Base-by-base conservation (phyloP, 257 asterid species). In the Fraxinus cuspidata region DNA sequence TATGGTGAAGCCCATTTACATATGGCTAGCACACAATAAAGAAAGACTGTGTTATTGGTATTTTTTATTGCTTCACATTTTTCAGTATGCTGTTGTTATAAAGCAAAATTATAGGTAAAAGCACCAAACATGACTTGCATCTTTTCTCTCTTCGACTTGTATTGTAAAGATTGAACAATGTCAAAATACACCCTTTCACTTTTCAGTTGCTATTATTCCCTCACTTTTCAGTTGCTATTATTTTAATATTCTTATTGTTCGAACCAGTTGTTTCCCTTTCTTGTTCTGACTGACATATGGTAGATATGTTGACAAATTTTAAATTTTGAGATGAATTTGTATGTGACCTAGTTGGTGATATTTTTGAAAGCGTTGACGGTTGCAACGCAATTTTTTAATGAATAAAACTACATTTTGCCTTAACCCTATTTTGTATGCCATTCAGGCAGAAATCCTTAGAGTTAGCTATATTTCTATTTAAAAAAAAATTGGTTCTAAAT, bases 401-500 rank as follows among this genome's bases (percentile, higher is more conserved):
- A 44, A 13, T 72, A 72, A 8, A 73, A 65, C 76, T 28, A 58
- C 81, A 49, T 58, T 49, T 76, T 47, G 75, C 60, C 34, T n/a
- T 32, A 70, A 44, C 78, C 71, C 71, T 74, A 35, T 35, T 28
- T 32, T 49, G 51, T 18, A 38, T 72, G 81, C 40, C 75, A 78
- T 73, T 76, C 72, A 35, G 68, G 77, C 42, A 32, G 25, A 58
- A 35, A 6, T 32, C 16, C 12, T n/a, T 19, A 32, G 47, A 53
- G 69, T 40, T 74, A 32, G 5, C 34, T 66, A 25, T 67, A 73
- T 28, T 78, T 79, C 75, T 42, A 74, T 64, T 63, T 69, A 27
- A 77, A 77, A 72, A n/a, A 6, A 16, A 32, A 35, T 75, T 83
- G 74, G 16, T 25, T 84, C 72, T 82, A 78, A 58, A 79, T 74